These are phyloP conservation scores for Alnus glutinosa DNA, from an alignment of 306 rosid genomes.

Conservation along the genomic window DNA sequence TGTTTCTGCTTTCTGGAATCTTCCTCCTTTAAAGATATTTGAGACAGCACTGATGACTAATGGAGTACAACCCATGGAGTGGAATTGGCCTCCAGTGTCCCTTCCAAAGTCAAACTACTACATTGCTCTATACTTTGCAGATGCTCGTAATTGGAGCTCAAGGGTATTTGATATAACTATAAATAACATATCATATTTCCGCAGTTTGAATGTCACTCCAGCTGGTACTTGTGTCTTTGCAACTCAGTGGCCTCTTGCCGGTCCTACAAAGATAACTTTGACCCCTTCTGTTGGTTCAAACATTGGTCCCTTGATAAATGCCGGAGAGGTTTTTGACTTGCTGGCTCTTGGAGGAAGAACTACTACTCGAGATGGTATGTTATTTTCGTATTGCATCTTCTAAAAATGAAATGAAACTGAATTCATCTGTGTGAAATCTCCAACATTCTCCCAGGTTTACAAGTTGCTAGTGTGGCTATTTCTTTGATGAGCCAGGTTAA, in stretches of 20 bases:
- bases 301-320: constrained; percentile 74
- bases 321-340: constrained; percentile 69
- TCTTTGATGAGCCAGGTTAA: background rate
- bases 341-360: constrained; percentile 71
- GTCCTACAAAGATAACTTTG: constrained; percentile 60
- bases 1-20: constrained; percentile 84
- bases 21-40: constrained; percentile 69
- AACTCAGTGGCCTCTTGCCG: constrained; percentile 77
- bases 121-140: constrained; percentile 82
- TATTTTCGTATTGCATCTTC: constrained; percentile 20
- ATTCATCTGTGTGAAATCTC: background rate
- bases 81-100: constrained; percentile 65
- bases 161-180: constrained; percentile 59
- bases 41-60: constrained; percentile 54
- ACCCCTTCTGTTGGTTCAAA: constrained; percentile 58
- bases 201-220: constrained; percentile 48
- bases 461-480: background rate
- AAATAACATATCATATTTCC: constrained; percentile 62
- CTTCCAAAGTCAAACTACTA: constrained; percentile 59
- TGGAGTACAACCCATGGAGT: constrained; percentile 43
- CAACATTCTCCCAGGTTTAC: background rate
- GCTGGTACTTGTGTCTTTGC: constrained; percentile 77
- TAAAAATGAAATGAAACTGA: background rate
- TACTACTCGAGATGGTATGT: constrained; percentile 73
- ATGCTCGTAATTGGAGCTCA: constrained; percentile 34